Evolutionary conservation across 1,284 basidiomycete species (phyloP).

Genomic region (Cronartium ribicola): DNA sequence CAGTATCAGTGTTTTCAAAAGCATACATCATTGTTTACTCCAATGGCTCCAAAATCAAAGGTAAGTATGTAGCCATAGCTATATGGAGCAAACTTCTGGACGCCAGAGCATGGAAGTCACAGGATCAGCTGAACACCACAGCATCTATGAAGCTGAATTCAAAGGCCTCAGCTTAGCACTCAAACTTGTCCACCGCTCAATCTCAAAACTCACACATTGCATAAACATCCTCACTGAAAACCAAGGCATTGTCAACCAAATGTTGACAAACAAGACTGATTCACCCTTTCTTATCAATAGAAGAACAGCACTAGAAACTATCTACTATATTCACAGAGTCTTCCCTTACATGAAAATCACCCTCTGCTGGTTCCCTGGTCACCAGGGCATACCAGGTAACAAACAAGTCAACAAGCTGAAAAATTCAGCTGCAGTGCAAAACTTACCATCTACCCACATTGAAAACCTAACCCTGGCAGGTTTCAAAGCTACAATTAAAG

Average conservation of each 20-base stretch:
- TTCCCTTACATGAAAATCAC: background rate
- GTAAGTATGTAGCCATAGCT: background rate
- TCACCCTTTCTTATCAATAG: background rate
- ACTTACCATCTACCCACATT: background rate
- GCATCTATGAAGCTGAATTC: background rate
- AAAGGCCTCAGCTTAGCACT: background rate
- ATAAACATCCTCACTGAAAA: background rate
- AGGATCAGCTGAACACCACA: background rate
- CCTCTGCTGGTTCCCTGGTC: background rate
- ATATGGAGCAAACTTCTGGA: background rate
- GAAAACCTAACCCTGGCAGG: background rate
- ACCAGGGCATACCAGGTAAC: background rate
- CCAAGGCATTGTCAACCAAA: background rate
- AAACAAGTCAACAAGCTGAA: background rate
- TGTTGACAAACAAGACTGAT: background rate
- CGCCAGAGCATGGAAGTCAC: too few relatives aligned
- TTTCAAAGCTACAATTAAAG: background rate
- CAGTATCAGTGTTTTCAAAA: background rate
- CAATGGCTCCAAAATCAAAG: background rate
- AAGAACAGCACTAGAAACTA: background rate
- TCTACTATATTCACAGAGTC: background rate
- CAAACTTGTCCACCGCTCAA: background rate
- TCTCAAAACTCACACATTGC: background rate
- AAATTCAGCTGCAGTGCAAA: background rate
- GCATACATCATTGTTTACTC: background rate